Conservation (phyloP, 129 eudicot genomes). For the Artemisia annua region DNA sequence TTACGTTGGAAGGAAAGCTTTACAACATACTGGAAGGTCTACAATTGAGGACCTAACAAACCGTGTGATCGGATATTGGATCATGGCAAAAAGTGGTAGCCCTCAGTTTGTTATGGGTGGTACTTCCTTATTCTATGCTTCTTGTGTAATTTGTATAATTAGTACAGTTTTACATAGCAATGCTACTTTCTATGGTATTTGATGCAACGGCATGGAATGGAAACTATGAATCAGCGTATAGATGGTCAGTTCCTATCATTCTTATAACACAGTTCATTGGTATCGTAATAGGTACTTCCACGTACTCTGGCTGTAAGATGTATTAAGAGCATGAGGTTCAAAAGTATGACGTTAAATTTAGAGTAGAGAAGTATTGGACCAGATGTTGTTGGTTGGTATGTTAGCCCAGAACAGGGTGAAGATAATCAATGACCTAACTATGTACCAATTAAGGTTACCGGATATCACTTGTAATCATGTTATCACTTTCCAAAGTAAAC, state of each 20-base stretch:
- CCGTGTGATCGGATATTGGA: conserved; percentile 24
- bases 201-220: not conserved
- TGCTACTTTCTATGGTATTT: not conserved
- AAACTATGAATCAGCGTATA: too few relatives aligned
- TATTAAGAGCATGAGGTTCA: not conserved
- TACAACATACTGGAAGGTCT: conserved; percentile 2
- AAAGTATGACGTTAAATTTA: too few relatives aligned
- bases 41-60: conserved; percentile 18
- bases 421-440: too few relatives aligned
- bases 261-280: conserved; percentile 4
- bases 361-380: too few relatives aligned
- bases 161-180: not conserved
- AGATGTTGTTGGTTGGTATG: too few relatives aligned
- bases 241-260: not conserved
- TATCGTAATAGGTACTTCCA: not conserved
- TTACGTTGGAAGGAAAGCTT: not conserved
- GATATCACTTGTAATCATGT: too few relatives aligned
- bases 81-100: conserved; percentile 12
- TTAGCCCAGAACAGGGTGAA: too few relatives aligned
- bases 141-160: not conserved
- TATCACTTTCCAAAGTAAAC: too few relatives aligned
- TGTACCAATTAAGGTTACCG: too few relatives aligned
- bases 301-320: conserved; percentile 6
- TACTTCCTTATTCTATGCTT: conserved; percentile 13
- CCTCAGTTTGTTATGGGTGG: conserved; percentile 22